Evolutionary conservation across 371 early-diverging fungal genomes (phyloP), one percentile per base, ranked within the genome.

Genomic region (Thermomucor indicae-seudaticae): DNA sequence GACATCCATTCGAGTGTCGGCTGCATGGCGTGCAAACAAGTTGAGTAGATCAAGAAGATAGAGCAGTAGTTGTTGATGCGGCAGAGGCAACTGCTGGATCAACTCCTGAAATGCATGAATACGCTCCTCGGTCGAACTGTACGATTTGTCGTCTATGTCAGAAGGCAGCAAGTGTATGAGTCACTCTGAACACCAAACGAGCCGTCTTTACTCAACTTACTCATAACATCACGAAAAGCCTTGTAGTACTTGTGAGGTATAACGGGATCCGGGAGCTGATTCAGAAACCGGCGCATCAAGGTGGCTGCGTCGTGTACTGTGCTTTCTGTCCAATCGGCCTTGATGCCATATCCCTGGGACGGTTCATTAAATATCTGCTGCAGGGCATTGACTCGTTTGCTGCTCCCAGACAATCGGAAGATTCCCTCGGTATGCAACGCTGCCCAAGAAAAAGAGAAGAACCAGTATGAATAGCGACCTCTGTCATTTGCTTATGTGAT

Each of bases 261-360:
- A 17, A 85, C 84, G 10, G 84, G 81, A 37, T 83, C 81, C 4
- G 83, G 84, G 16, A 85, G 57, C 30, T 73, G 67, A 40, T 79
- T 79, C 19, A 85, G 63, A 49, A 73, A 85, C 16, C 84, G 68
- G 16, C 82, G 72, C 11, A 84, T 52, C 0, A 83, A 64, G 48
- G 67, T 83, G 23, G 83, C 83, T 12, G 81, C 83, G 58, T 85
- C 86, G 49, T 81, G 82, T 4, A 83, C 75, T 3, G 80, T 72
- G 54, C 68, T 80, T 6, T 72, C 78, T 39, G 71, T 56, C 81
- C 83, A 83, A 54, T 77, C 75, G 22, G 78, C 50, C 43, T 73
- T 68, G 16, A 67, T 59, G 6, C 84, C 83, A 47, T 80, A 82
- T n/a, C 47, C 41, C 20, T 67, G 70, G 6, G 22, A 11, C 19